phyloP scores from a whole-genome alignment of 441 rosid species.

The Populus tomentosa region DNA sequence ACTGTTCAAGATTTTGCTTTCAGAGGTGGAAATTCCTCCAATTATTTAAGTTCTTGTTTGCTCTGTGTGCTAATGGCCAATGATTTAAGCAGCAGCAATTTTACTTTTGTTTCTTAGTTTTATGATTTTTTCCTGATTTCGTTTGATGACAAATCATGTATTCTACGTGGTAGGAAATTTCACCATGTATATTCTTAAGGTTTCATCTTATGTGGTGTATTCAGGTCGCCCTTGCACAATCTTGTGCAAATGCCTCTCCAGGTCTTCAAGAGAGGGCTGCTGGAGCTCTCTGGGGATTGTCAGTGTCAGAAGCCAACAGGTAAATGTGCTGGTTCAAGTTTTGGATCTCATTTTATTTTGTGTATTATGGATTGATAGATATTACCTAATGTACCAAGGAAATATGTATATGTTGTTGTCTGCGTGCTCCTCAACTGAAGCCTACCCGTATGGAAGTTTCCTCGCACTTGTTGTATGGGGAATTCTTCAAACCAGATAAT shows the following conservation, averaged over 20 bases:
- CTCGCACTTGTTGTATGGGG: background rate
- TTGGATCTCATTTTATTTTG: background rate
- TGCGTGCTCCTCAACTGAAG: background rate
- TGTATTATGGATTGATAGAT: background rate
- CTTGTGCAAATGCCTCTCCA: constrained; percentile 80
- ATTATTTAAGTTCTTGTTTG: background rate
- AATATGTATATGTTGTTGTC: background rate
- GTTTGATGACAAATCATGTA: constrained; percentile 2
- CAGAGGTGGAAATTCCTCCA: background rate
- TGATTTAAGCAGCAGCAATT: background rate
- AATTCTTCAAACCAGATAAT: background rate
- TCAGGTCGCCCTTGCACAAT: constrained; percentile 86
- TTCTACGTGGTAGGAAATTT: constrained; percentile 5
- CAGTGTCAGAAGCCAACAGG: constrained; percentile 95
- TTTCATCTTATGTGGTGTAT: constrained; percentile 21
- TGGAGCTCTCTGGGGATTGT: constrained; percentile 99
- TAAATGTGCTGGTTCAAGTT: constrained; percentile 18
- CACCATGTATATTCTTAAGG: constrained; percentile 1
- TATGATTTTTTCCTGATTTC: background rate
- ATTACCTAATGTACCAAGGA: background rate
- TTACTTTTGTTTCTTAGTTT: constrained; percentile 6
- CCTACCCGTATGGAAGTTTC: background rate
- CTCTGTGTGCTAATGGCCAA: background rate
- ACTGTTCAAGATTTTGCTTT: background rate
- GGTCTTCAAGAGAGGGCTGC: constrained; percentile 99